These are phyloP conservation scores for Stephania japonica DNA, from an alignment of 164 flowering plant genomes.

Conservation along the genomic window DNA sequence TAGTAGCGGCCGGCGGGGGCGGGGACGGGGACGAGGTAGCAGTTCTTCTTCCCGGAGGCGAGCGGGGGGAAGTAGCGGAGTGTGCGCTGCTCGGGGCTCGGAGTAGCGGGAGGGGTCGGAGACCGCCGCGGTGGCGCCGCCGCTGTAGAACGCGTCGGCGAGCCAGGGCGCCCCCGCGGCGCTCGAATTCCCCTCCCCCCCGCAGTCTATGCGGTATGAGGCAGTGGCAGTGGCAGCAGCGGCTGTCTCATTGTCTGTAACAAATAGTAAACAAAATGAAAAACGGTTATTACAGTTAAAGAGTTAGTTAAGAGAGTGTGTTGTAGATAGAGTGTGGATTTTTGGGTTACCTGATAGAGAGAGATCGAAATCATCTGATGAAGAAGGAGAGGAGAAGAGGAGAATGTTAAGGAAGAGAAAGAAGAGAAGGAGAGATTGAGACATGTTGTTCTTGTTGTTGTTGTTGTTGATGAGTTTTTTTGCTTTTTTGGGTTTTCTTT, in stretches of 20 bases:
- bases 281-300: conserved; percentile 2
- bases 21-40: conserved; percentile 67
- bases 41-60: conserved; percentile 85
- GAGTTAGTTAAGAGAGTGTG: conserved; percentile 6
- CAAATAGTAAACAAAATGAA: background rate
- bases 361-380: conserved; percentile 9
- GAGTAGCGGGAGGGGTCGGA: conserved; percentile 73
- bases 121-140: conserved; percentile 58
- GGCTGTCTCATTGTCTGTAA: background rate
- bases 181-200: conserved; percentile 46
- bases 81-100: conserved; percentile 56
- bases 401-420: conserved; percentile 6
- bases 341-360: conserved; percentile 13
- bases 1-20: conserved; percentile 60
- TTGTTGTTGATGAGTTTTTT: background rate
- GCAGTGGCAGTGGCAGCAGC: conserved; percentile 23
- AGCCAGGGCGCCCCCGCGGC: conserved; percentile 66
- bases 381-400: conserved; percentile 9
- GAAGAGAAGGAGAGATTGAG: conserved; percentile 4
- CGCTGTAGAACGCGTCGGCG: conserved; percentile 69
- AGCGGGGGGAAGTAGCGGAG: conserved; percentile 74
- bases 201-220: conserved; percentile 71
- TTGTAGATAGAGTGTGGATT: conserved; percentile 1
- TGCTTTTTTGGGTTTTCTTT: background rate
- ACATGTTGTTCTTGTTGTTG: background rate